These are phyloP conservation scores for Conticribra guillardii DNA, from an alignment of 108 stramenopile genomes.

Conservation along the genomic window DNA sequence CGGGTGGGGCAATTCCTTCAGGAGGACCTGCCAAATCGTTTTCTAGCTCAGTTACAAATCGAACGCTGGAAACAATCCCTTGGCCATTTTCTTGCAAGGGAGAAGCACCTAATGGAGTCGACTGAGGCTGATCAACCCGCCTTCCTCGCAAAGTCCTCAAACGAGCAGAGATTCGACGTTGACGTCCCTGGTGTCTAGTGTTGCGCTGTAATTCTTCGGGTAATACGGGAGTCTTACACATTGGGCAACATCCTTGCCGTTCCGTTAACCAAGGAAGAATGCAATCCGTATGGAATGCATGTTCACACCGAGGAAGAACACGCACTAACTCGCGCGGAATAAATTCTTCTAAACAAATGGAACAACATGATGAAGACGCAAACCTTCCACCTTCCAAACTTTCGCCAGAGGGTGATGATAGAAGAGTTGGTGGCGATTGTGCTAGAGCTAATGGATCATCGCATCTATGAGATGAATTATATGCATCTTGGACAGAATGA, in stretches of 20 bases:
- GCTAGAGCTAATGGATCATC: background rate
- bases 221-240: constrained; percentile 22
- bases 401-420: constrained; percentile 7
- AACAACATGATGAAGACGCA: constrained; percentile 59
- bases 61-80: background rate
- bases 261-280: constrained; percentile 26
- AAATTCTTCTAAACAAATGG: constrained; percentile 93
- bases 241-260: constrained; percentile 21
- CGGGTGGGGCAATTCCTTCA: background rate
- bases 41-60: background rate
- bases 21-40: background rate
- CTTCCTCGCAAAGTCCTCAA: background rate
- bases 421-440: background rate
- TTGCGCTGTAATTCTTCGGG: constrained; percentile 15
- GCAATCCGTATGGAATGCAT: constrained; percentile 27
- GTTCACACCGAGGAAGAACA: constrained; percentile 75
- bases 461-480: background rate
- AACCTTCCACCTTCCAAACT: constrained; percentile 9
- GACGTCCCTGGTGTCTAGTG: background rate
- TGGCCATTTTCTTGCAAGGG: background rate
- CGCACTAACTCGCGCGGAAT: constrained; percentile 75
- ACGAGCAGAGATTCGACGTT: background rate
- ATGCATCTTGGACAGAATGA: background rate
- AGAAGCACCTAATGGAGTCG: background rate
- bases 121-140: background rate